Evolutionary conservation across 2,329 filamentous ascomycete genomes (phyloP).

Genomic region (Claviceps paspali): DNA sequence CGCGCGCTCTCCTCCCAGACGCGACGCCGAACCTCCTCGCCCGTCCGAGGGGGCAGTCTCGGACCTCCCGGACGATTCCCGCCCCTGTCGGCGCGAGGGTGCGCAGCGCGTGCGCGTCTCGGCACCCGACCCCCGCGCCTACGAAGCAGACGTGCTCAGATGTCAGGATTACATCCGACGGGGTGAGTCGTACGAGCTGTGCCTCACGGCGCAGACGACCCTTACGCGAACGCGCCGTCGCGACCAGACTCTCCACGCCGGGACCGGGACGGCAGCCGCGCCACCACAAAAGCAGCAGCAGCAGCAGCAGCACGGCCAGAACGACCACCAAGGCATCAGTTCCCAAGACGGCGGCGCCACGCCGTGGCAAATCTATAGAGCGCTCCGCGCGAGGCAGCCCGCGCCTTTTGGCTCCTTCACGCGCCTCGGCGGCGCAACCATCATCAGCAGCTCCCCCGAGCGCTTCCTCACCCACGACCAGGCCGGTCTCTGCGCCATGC

Average conservation of each 20-base stretch:
- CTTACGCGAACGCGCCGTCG: conserved; percentile 34
- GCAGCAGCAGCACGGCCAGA: too few relatives aligned
- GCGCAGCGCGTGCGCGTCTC: conserved; percentile 14
- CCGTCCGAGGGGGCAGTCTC: conserved; percentile 9
- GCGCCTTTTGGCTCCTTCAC: conserved; percentile 78
- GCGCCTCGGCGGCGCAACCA: conserved; percentile 50
- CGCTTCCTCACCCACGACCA: conserved; percentile 54
- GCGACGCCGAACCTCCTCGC: neutral
- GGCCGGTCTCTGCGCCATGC: conserved; percentile 54
- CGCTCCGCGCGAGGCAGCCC: conserved; percentile 56
- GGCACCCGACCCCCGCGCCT: conserved; percentile 31
- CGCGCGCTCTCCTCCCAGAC: conserved; percentile 1
- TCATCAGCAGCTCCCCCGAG: conserved; percentile 77
- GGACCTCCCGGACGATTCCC: neutral
- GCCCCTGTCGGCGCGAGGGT: conserved; percentile 4
- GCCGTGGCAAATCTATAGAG: conserved; percentile 58
- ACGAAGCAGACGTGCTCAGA: conserved; percentile 48
- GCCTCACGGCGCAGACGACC: conserved; percentile 60
- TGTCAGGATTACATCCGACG: conserved; percentile 60
- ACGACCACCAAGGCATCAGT: too few relatives aligned
- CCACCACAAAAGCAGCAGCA: neutral
- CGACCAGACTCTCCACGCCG: conserved; percentile 20
- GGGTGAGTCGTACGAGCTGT: conserved; percentile 76
- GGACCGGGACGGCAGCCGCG: neutral
- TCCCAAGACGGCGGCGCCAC: too few relatives aligned